These are phyloP conservation scores for Rhodamnia argentea DNA, from an alignment of 345 rosid genomes.

Conservation along the genomic window DNA sequence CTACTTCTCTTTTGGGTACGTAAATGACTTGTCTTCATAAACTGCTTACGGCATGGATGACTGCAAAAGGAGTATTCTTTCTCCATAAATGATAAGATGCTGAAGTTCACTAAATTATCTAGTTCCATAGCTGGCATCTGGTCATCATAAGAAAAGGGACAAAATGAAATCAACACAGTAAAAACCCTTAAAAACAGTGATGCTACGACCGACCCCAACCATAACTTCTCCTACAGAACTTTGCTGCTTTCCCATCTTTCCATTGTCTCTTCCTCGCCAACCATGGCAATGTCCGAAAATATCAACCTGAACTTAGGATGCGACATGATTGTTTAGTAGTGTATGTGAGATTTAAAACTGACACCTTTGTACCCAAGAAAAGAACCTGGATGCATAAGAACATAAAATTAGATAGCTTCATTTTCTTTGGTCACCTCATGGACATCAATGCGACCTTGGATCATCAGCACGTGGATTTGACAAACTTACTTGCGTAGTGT, in stretches of 20 bases:
- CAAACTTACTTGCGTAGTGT: neutral
- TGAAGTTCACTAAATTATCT: neutral
- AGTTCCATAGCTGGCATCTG: neutral
- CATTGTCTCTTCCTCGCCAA: neutral
- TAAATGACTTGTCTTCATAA: neutral
- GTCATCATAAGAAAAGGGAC: neutral
- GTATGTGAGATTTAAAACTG: neutral
- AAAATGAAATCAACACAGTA: neutral
- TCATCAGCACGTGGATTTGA: neutral
- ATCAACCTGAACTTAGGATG: neutral
- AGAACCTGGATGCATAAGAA: neutral
- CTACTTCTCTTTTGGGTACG: neutral
- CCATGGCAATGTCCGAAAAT: neutral
- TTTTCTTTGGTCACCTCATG: neutral
- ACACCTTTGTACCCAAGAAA: neutral
- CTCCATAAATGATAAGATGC: neutral
- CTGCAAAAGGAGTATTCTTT: neutral
- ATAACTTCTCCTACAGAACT: neutral
- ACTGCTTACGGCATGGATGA: neutral
- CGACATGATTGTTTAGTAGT: neutral
- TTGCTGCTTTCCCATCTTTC: conserved; percentile 16
- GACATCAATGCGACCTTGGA: neutral
- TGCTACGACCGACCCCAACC: neutral
- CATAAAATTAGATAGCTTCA: neutral
- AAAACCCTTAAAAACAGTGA: neutral